Evolutionary conservation across 345 rosid genomes (phyloP), one percentile per base, ranked within the genome.

Genomic region (Ailanthus altissimus): DNA sequence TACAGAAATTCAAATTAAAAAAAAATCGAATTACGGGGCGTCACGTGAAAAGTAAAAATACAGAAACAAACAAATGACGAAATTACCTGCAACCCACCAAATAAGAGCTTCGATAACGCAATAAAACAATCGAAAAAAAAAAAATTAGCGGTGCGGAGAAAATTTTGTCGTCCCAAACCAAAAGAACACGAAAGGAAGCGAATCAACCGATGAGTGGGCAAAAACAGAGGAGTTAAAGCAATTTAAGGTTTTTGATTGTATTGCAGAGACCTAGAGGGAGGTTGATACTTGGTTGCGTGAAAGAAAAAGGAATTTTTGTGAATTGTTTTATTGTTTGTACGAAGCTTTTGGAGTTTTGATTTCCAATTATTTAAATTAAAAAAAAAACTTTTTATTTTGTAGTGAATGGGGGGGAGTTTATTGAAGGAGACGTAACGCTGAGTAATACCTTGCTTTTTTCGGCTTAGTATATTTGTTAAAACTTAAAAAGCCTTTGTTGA

Each of bases 271-370:
- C 23, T 51, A 67, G 63, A 25, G 57, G 20, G 54, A 20, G 59
- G 79, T 69, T 50, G 74, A 40, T 51, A 12, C 47, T 54, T 64
- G 72, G 64, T 65, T 64, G 72, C 78, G 78, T 75, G 77, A 74
- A 81, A 26, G 74, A 59, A 72, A 75, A 26, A 58, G 67, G 79
- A 75, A 56, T 61, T 75, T 53, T 11, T 38, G 65, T 1, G 63
- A 79, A 56, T 65, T 62, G 72, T 72, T 72, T 62, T 49, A 75
- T 65, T 25, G 45, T 46, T 50, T 18, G n/a, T 45, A 28, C 15
- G 16, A 62, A 67, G 64, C 18, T 51, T 26, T n/a, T 46, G 69
- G 76, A 51, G 6, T 61, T 40, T 28, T 25, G 7, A 18, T 69
- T 51, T n/a, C 11, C 32, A 32, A 32, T 32, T n/a, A n/a, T n/a